Percentiles rank a stretch among this genome's conserved stretches.
These are phyloP conservation scores for Fusarium sp. DNA, from an alignment of 2,329 filamentous ascomycete species.

Conservation along the genomic window DNA sequence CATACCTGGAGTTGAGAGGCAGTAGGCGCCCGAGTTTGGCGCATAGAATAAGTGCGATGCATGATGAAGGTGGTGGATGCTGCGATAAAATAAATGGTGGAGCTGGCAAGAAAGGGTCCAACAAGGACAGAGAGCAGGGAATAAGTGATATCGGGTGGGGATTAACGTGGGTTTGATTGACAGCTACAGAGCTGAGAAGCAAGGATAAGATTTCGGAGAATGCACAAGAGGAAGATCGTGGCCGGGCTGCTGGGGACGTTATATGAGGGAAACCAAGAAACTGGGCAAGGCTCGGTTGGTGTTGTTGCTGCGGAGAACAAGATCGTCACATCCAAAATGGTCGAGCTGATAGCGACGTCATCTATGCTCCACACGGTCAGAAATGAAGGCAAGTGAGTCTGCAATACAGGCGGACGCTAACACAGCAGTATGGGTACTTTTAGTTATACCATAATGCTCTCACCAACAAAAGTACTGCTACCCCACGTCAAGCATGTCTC, in stretches of 20 bases:
- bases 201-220: conserved; percentile 37
- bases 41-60: conserved; percentile 99
- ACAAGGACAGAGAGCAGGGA: conserved; percentile 33
- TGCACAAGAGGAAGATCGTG: conserved; percentile 24
- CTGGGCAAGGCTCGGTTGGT: conserved; percentile 35
- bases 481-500: conserved; percentile 26
- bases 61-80: conserved; percentile 61
- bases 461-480: conserved; percentile 13
- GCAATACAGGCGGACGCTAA: conserved; percentile 31
- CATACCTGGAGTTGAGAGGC: conserved; percentile 76
- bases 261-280: conserved; percentile 40
- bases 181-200: conserved; percentile 34
- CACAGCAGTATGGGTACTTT: conserved; percentile 18
- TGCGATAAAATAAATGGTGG: conserved; percentile 36
- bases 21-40: conserved; percentile 94
- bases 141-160: conserved; percentile 34
- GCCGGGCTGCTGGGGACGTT: conserved; percentile 41
- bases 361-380: conserved; percentile 39
- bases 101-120: conserved; percentile 31
- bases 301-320: conserved; percentile 45
- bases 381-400: conserved; percentile 17
- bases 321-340: conserved; percentile 42
- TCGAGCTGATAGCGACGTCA: conserved; percentile 43
- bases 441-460: neutral
- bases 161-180: conserved; percentile 28